These are phyloP conservation scores for Cladosporium sp. DNA, from an alignment of 2,329 filamentous ascomycete species.

Conservation along the genomic window DNA sequence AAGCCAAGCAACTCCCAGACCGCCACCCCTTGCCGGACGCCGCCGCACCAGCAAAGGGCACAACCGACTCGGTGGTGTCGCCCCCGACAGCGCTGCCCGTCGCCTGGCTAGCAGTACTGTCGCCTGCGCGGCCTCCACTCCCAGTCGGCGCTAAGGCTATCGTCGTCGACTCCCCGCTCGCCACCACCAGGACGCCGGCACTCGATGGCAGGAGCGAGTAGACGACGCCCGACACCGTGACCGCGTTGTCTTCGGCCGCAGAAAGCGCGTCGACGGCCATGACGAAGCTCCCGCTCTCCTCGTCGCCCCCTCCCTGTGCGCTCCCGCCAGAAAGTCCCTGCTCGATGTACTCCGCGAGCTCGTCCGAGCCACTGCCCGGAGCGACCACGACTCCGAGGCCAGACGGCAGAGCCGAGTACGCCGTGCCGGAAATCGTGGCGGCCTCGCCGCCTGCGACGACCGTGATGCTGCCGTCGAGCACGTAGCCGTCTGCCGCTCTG, in stretches of 20 bases:
- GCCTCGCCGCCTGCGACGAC: background rate
- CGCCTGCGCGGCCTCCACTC: background rate
- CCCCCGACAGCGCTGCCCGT: background rate
- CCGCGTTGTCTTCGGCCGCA: background rate
- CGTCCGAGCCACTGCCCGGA: background rate
- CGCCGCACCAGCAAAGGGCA: background rate
- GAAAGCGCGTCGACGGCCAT: background rate
- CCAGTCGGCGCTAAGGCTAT: background rate
- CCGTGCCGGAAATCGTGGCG: background rate
- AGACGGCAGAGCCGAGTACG: slow-evolving; percentile 8
- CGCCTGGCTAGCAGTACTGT: background rate
- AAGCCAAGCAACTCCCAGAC: background rate
- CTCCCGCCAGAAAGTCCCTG: slow-evolving; percentile 1
- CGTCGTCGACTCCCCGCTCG: background rate
- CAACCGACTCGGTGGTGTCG: background rate
- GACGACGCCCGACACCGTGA: background rate
- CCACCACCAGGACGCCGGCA: background rate
- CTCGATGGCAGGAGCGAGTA: slow-evolving; percentile 2
- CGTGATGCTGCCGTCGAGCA: slow-evolving; percentile 4
- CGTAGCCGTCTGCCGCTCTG: background rate
- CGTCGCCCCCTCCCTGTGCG: background rate
- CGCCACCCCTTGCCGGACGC: background rate
- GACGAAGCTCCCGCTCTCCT: background rate
- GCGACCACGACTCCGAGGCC: background rate
- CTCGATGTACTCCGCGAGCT: background rate